phyloP scores from a whole-genome alignment of 129 eudicot genomes.

The Flaveria linearis region DNA sequence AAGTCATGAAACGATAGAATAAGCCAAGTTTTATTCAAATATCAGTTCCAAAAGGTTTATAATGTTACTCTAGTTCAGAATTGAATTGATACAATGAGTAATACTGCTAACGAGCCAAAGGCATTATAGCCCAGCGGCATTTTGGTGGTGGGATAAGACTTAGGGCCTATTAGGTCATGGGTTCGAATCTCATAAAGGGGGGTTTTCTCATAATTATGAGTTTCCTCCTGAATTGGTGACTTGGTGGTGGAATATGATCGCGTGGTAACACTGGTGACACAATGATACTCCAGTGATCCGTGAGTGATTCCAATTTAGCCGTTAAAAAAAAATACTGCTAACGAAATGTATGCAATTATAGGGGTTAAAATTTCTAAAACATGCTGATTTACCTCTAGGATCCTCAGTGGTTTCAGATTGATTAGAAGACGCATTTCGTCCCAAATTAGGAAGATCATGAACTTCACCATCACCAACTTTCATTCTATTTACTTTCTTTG shows the following conservation, averaged over 20 bases:
- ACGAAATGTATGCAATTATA: background rate
- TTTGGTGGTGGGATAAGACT: no score
- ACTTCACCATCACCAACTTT: constrained; percentile 33
- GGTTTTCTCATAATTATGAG: no score
- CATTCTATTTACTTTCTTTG: constrained; percentile 43
- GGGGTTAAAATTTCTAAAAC: background rate
- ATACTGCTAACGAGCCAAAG: background rate
- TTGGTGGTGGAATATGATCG: no score
- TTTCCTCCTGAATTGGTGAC: no score
- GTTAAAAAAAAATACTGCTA: background rate
- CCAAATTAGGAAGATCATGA: constrained; percentile 28
- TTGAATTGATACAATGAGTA: background rate
- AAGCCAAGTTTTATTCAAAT: constrained; percentile 1
- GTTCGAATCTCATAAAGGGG: no score
- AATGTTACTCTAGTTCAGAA: background rate
- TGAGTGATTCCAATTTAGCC: no score
- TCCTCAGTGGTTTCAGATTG: constrained; percentile 31
- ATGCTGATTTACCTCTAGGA: constrained; percentile 34
- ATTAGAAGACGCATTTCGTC: constrained; percentile 31
- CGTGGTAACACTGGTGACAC: no score
- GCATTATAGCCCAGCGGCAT: no score
- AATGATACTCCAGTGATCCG: no score
- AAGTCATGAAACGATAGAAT: background rate
- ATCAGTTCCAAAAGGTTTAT: background rate
- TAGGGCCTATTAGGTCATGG: no score